Conservation (phyloP, 306 rosid genomes). For the Luffa acutangula region DNA sequence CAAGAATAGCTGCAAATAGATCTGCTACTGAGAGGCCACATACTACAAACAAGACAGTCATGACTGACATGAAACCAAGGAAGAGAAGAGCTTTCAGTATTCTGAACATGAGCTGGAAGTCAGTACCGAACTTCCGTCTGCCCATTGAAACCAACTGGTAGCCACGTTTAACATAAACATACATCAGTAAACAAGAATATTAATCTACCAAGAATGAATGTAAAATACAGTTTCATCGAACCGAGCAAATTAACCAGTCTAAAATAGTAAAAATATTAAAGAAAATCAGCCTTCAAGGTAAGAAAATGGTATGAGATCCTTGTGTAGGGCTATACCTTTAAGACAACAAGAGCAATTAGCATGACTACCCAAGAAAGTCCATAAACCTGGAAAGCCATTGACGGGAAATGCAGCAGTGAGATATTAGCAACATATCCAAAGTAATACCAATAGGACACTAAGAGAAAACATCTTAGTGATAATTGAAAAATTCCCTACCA, state of each 20-base stretch:
- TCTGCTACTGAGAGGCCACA: slow-evolving; percentile 78
- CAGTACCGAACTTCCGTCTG: slow-evolving; percentile 75
- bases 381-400: slow-evolving; percentile 41
- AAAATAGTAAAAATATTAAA: not conserved
- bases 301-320: not conserved
- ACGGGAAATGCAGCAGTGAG: slow-evolving; percentile 17
- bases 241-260: not conserved
- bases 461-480: slow-evolving; percentile 4
- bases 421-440: not conserved
- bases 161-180: slow-evolving; percentile 15
- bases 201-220: not conserved
- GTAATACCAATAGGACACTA: slow-evolving; percentile 4
- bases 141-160: slow-evolving; percentile 88
- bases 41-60: slow-evolving; percentile 77
- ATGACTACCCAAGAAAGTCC: slow-evolving; percentile 86
- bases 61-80: slow-evolving; percentile 82
- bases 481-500: slow-evolving; percentile 36
- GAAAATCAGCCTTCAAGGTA: not conserved
- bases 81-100: slow-evolving; percentile 87
- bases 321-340: slow-evolving; percentile 43
- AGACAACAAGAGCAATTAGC: slow-evolving; percentile 47
- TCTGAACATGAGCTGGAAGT: slow-evolving; percentile 87
- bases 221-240: not conserved
- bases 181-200: not conserved
- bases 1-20: slow-evolving; percentile 75